phyloP scores from a whole-genome alignment of 2,329 filamentous ascomycete genomes.

The Aspergillus proliferans region DNA sequence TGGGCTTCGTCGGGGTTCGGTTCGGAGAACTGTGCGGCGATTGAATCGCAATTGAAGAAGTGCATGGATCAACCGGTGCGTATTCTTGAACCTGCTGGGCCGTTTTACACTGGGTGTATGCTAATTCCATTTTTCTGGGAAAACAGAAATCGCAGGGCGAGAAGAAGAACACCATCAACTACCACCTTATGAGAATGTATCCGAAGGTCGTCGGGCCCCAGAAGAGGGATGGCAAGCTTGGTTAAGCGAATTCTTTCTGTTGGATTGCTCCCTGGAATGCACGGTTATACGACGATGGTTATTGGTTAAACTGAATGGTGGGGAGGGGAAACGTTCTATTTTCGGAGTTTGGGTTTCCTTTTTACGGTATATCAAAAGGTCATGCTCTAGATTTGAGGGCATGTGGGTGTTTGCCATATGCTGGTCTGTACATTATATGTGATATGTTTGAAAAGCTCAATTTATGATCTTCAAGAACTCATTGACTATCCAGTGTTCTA shows the following conservation, averaged over 20 bases:
- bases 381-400: slow-evolving; percentile 10
- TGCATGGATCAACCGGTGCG: slow-evolving; percentile 77
- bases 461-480: background rate
- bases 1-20: slow-evolving; percentile 43
- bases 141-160: slow-evolving; percentile 49
- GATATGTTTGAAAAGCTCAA: slow-evolving; percentile 1
- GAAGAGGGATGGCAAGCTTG: slow-evolving; percentile 52
- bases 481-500: background rate
- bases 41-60: slow-evolving; percentile 56
- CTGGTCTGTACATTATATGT: slow-evolving; percentile 22
- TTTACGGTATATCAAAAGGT: slow-evolving; percentile 11
- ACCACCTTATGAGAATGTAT: slow-evolving; percentile 75
- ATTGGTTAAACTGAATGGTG: background rate
- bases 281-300: background rate
- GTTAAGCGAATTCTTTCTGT: slow-evolving; percentile 15
- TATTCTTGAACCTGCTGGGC: slow-evolving; percentile 13
- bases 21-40: slow-evolving; percentile 51
- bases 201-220: slow-evolving; percentile 65
- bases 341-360: slow-evolving; percentile 7
- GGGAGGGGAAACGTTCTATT: slow-evolving; percentile 3
- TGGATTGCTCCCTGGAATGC: background rate
- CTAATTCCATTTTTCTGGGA: slow-evolving; percentile 1
- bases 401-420: slow-evolving; percentile 3
- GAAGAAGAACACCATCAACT: slow-evolving; percentile 80
- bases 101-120: background rate